Base-by-base conservation (phyloP, 2,329 filamentous ascomycete species). In the Colletotrichum gigasporum region DNA sequence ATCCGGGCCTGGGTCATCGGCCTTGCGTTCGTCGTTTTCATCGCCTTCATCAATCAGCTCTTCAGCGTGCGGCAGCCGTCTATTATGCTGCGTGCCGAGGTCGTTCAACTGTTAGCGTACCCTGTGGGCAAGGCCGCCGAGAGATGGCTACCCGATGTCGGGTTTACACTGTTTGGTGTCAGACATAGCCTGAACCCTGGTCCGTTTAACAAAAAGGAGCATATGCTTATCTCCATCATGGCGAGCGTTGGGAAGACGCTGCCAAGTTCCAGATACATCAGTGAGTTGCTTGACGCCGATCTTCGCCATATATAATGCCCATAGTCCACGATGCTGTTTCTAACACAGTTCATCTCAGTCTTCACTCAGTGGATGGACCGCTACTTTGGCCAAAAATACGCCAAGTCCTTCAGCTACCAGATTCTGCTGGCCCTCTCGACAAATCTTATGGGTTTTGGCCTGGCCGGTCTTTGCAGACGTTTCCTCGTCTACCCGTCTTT, bases 211-310 rank as follows among this genome's bases (percentile, higher is more conserved):
- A 80, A 81, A 60, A 87, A 87, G 67, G 84, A 87, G 68, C 83
- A 87, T 68, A 79, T 84, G 68, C 71, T 87, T 4, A 81, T 86
- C 47, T 80, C 80, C n/a, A 82, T 85, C 63, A 85, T 85, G 82
- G 83, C 87, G 30, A 87, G 87, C 70, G 82, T 83, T 0, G 77
- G 79, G 0, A 80, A 76, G 41, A 75, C 75, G 22, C 73, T 75
- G 3, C 79, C 81, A 0, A 83, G 83, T 68, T 79, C 82, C 2
- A 78, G 71, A 65, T 76, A 78, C 53, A 81, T 83, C 41, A 77
- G 59, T 63, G 12, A 39, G 59, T 24, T 2, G 4, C n/a, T 2
- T 4, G n/a, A 22, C 11, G 3, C 20, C 20, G n/a, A 4, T n/a
- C n/a, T n/a, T n/a, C n/a, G n/a, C n/a, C n/a, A n/a, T n/a, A n/a